Percentiles rank a stretch among this genome's conserved stretches.
Conservation (phyloP, 331 rosid species). For the Telfairia occidentalis region DNA sequence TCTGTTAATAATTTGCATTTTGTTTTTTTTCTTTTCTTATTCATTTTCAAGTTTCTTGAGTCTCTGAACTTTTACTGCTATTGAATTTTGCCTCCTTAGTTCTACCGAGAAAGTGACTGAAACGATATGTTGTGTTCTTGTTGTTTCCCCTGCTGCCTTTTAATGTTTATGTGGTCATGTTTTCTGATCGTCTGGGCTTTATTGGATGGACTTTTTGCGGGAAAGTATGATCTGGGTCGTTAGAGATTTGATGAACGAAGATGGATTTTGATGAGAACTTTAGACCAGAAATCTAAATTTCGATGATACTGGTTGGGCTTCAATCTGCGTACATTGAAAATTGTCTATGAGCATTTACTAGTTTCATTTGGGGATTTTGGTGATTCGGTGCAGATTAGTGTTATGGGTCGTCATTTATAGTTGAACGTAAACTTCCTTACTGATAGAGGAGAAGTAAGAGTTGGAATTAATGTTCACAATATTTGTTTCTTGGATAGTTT, state of each 20-base stretch:
- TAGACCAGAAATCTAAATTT: background rate
- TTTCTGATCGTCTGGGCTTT: background rate
- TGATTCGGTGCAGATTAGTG: background rate
- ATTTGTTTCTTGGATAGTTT: background rate
- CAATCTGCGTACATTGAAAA: background rate
- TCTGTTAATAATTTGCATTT: background rate
- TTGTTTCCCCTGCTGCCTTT: background rate
- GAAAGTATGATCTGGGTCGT: background rate
- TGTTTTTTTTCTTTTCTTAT: background rate
- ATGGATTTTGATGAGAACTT: background rate
- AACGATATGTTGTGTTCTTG: background rate
- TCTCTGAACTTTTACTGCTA: background rate
- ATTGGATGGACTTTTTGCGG: background rate
- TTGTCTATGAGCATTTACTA: background rate
- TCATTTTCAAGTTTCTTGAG: background rate
- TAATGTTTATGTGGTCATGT: background rate
- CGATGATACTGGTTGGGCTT: background rate
- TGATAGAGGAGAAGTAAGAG: background rate
- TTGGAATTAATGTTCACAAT: background rate
- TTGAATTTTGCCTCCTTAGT: background rate
- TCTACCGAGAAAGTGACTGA: constrained; percentile 4
- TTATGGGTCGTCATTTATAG: background rate
- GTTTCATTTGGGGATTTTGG: background rate
- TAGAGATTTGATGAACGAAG: background rate
- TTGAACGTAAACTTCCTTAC: background rate